These are phyloP conservation scores for Acanthamoeba castellanii DNA, from an alignment of 208 protist genomes.

Conservation along the genomic window DNA sequence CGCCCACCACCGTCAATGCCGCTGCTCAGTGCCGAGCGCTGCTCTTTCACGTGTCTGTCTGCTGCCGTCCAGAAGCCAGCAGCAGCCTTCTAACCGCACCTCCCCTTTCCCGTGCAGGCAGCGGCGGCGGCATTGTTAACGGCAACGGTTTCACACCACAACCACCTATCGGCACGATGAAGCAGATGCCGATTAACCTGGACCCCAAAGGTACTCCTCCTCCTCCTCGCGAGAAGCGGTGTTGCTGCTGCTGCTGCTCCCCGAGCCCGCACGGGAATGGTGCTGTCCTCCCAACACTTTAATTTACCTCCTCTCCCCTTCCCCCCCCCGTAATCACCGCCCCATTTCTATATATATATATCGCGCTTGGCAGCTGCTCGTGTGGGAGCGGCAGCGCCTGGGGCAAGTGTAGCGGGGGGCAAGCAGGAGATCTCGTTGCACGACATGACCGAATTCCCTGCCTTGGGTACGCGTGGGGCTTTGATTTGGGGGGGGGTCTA, in stretches of 20 bases:
- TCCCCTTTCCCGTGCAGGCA: neutral
- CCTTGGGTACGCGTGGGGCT: neutral
- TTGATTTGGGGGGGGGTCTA: too few species aligned
- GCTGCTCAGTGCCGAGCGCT: too few species aligned
- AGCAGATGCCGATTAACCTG: neutral
- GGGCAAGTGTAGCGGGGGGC: neutral
- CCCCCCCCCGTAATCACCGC: neutral
- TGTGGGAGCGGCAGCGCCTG: neutral
- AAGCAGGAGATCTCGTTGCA: conserved; percentile 53
- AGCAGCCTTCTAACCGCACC: neutral
- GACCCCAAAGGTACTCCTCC: neutral
- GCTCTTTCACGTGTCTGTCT: too few species aligned
- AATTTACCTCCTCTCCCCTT: too few species aligned
- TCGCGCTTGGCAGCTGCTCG: neutral
- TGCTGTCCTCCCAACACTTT: too few species aligned
- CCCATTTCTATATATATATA: neutral
- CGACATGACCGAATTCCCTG: conserved; percentile 68
- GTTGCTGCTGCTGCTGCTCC: too few species aligned
- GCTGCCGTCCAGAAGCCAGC: too few species aligned
- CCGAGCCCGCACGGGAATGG: too few species aligned
- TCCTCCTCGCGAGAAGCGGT: neutral
- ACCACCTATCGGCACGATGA: conserved; percentile 47
- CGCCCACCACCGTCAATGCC: neutral
- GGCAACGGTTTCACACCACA: conserved; percentile 18
- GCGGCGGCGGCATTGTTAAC: neutral